Evolutionary conservation across 1,284 basidiomycete species (phyloP), one percentile per base, ranked within the genome.

Genomic region (Psilocybe mexicana): DNA sequence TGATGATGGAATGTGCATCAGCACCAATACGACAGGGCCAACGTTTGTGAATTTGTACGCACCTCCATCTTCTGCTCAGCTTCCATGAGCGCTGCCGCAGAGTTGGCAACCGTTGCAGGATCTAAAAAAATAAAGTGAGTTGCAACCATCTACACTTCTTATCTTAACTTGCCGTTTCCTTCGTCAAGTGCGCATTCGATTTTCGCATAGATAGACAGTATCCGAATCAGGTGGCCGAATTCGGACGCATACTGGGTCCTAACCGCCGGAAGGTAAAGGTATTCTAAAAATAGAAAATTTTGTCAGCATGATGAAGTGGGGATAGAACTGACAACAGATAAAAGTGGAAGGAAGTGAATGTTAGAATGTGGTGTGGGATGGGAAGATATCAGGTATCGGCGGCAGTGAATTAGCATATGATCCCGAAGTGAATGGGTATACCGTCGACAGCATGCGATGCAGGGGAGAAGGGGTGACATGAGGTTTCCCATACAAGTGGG

Each of bases 171-270:
- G 72, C 75, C 72, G 56, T 68, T 72, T 23, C 76, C 61, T 62
- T 72, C 66, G 67, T 80, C 70, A 63, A 85, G 69, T 1, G 77
- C 73, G 55, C 67, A 74, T 63, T 90, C 85, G 58, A 85, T 74
- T 61, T 79, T 81, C 51, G 79, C 74, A 62, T 86, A 84, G 48
- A 91, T 79, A n/a, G 83, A 76, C 49, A 86, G 70, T 52, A 88
- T 76, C 45, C 87, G 85, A 64, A 88, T 82, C 54, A 89, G 73
- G 66, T 91, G 87, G 0, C 88, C 90, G 59, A 84, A 83, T 71
- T 91, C 88, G 46, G 86, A 88, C 11, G 82, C 78, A 65, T 81
- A 82, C 60, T 78, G 79, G 43, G 82, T 84, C 65, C 80, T 77
- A 56, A 85, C 83, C 57, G 83, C 78, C 52, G 82, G 80, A 54